Evolutionary conservation across 805 yeast species (phyloP).

Genomic region (Lipomyces chichibuensis): DNA sequence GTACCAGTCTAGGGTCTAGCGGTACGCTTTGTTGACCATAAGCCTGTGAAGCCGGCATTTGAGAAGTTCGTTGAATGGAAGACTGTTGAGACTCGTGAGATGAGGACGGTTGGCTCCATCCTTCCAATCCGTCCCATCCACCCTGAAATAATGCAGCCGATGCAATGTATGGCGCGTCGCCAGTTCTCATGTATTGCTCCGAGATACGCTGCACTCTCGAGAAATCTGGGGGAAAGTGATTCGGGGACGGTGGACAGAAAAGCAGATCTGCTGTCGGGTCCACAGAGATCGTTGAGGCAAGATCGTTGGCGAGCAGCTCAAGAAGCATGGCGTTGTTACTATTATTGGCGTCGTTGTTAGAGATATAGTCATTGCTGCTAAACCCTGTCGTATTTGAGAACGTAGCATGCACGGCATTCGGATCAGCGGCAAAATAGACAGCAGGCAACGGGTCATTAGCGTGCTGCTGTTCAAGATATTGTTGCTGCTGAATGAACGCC

Average conservation of each 20-base stretch:
- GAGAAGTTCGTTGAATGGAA: not conserved
- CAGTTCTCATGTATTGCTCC: conserved; percentile 19
- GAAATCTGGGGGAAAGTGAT: conserved; percentile 13
- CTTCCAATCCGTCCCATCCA: conserved; percentile 16
- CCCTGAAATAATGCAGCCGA: conserved; percentile 17
- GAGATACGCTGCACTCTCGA: conserved; percentile 18
- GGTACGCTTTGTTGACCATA: not conserved
- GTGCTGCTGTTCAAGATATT: conserved; percentile 39
- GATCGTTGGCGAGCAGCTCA: conserved; percentile 7
- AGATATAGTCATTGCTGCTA: conserved; percentile 2
- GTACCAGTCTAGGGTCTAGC: conserved; percentile 3
- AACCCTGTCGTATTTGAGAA: not conserved
- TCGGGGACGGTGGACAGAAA: not conserved
- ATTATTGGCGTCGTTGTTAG: not conserved
- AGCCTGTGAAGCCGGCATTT: not conserved
- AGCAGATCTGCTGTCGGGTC: not conserved
- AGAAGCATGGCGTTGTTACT: not conserved
- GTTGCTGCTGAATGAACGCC: conserved; percentile 25
- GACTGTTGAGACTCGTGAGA: conserved; percentile 7
- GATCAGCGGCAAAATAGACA: not conserved
- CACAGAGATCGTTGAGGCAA: conserved; percentile 1
- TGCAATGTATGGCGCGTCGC: conserved; percentile 24
- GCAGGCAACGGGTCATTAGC: not conserved
- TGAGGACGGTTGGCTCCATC: conserved; percentile 8
- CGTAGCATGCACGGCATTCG: not conserved